Conservation (phyloP, 495 filamentous ascomycete species). For the Lasiosphaeris hirsuta region DNA sequence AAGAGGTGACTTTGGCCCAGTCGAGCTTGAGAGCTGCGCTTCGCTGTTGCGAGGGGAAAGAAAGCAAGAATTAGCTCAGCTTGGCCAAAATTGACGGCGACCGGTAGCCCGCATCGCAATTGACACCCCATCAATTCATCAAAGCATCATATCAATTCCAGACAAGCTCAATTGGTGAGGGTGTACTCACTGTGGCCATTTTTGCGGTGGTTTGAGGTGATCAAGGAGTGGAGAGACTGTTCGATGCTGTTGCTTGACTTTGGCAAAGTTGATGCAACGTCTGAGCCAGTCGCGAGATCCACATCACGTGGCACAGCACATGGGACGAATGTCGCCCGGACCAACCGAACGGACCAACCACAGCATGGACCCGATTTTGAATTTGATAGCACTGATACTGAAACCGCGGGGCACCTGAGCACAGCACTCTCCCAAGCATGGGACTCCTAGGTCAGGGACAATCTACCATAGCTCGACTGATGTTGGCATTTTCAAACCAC, state of each 20-base stretch:
- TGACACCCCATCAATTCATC: background rate
- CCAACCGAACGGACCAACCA: background rate
- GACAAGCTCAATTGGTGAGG: conserved; percentile 21
- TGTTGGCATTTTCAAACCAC: too few relatives aligned
- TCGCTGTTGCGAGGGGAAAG: conserved; percentile 57
- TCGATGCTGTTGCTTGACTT: conserved; percentile 35
- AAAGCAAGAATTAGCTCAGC: conserved; percentile 50
- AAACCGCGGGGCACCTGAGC: too few relatives aligned
- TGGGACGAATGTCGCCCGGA: background rate
- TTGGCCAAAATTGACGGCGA: background rate
- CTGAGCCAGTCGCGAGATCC: conserved; percentile 15
- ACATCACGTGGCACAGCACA: conserved; percentile 27
- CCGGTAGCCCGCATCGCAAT: background rate
- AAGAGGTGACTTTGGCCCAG: conserved; percentile 87
- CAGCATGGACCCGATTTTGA: conserved; percentile 11
- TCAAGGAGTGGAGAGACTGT: conserved; percentile 44
- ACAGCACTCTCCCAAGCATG: too few relatives aligned
- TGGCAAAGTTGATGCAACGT: conserved; percentile 30
- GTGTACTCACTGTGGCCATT: conserved; percentile 79
- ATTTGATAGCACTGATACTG: too few relatives aligned
- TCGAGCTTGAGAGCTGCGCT: conserved; percentile 99
- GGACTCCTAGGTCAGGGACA: too few relatives aligned
- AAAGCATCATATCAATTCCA: background rate
- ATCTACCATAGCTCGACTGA: too few relatives aligned
- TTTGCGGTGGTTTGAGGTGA: conserved; percentile 59